Percentiles rank a stretch among this genome's conserved stretches.
Conservation (phyloP, 495 filamentous ascomycete genomes). For the Echria macrotheca region DNA sequence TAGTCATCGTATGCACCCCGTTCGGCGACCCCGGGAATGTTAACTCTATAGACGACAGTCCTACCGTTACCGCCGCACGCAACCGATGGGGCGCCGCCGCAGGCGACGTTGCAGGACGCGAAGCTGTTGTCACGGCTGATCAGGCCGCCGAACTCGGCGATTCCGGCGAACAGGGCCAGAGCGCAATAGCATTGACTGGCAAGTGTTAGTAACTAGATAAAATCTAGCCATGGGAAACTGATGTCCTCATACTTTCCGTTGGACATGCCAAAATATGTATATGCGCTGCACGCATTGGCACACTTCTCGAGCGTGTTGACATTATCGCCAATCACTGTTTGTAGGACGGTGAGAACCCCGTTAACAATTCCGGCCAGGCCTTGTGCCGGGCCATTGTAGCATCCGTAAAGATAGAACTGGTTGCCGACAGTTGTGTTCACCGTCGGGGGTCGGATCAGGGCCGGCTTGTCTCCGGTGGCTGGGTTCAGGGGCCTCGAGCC, state of each 20-base stretch:
- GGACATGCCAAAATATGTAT: background rate
- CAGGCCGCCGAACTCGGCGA: too few relatives aligned
- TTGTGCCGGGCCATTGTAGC: background rate
- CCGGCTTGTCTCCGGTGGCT: background rate
- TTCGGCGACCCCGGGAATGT: too few relatives aligned
- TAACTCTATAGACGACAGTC: background rate
- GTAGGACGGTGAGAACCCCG: background rate
- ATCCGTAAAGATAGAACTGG: slow-evolving; percentile 1
- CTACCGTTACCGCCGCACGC: background rate
- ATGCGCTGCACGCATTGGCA: background rate
- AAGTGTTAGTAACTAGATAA: background rate
- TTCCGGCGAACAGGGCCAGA: background rate
- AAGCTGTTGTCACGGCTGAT: background rate
- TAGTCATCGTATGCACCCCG: background rate
- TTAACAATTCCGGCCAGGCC: background rate
- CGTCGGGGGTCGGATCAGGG: background rate
- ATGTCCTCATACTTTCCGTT: background rate
- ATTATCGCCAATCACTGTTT: background rate
- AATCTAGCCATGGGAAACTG: background rate
- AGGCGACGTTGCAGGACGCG: background rate
- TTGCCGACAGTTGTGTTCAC: background rate
- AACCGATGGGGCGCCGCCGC: background rate
- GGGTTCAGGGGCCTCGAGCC: background rate
- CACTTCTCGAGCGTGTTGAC: background rate
- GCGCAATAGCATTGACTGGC: background rate